Conservation (phyloP, 2,329 filamentous ascomycete genomes). For the Fusarium sp. region DNA sequence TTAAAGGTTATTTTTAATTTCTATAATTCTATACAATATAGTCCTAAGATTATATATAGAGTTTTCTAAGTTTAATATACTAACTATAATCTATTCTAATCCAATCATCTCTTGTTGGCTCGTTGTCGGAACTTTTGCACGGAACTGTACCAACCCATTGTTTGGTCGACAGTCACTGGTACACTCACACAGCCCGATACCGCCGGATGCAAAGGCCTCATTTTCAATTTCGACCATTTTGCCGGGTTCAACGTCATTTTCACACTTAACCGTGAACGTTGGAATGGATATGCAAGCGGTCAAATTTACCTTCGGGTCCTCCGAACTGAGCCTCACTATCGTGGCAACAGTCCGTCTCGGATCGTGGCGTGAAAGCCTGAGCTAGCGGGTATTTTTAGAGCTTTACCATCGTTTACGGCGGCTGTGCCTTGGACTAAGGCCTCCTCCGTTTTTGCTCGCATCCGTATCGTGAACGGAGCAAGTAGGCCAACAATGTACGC, state of each 20-base stretch:
- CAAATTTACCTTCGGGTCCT: neutral
- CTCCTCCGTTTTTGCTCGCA: neutral
- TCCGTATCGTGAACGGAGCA: neutral
- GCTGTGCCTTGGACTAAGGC: neutral
- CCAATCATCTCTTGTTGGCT: no score
- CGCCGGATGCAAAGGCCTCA: neutral
- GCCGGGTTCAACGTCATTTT: neutral
- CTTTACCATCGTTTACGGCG: neutral
- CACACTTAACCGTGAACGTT: neutral
- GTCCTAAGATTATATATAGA: no score
- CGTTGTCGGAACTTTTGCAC: no score
- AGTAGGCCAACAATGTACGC: neutral
- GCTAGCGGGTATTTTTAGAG: constrained; percentile 18
- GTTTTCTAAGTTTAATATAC: no score
- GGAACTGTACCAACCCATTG: neutral
- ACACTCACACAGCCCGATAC: neutral
- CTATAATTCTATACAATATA: no score
- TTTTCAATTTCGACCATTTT: neutral
- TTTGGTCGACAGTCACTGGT: neutral
- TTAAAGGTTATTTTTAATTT: no score
- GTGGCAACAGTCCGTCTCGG: neutral
- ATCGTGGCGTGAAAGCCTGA: constrained; percentile 9
- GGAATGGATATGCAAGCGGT: constrained; percentile 3
- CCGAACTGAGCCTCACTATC: constrained; percentile 2
- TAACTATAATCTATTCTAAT: no score